Base-by-base conservation (phyloP, 1,284 basidiomycete genomes). In the Golubevia pallescens region DNA sequence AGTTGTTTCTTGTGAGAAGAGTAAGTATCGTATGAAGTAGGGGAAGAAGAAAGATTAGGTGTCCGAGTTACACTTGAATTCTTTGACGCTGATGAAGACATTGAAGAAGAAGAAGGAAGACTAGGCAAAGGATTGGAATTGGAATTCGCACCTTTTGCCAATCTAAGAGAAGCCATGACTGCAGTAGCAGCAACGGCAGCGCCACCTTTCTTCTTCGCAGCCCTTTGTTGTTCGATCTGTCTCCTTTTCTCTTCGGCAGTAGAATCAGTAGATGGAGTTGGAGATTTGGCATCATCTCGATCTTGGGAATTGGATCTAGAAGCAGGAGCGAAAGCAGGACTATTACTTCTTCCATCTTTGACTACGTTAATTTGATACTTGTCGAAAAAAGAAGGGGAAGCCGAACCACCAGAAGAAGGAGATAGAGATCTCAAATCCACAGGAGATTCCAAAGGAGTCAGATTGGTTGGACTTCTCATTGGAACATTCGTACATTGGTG, bases 151-250 rank as follows among this genome's bases (percentile, higher is more conserved):
- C 62, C 58, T 38, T 20, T 55, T 61, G 60, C 48, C 28, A 28
- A 16, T 24, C 32, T 10, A 34, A 56, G 51, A 54, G 60, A 56
- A 21, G 19, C 23, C 13, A 48, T 48, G 28, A 28, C 34, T 16
- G 60, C 42, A 24, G 4, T 24, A 16, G 38, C 42, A 23, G 23
- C 51, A n/a, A 34, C 28, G 16, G 60, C 60, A 19, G 38, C 32
- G 34, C n/a, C 60, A 58, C 16, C 28, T 23, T 38, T 34, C 52
- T 60, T 65, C 64, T 76, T 76, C 53, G 73, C 73, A 20, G 66
- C 73, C 19, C 75, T 60, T 63, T 77, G 75, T 52, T 65, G 57
- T 48, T 75, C 75, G 57, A 77, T 77, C 60, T 69, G 72, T 58
- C 63, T 66, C 42, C 69, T 68, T 23, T 69, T 63, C 7, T 73